Evolutionary conservation across 331 rosid species (phyloP).

Genomic region (Quercus lobata): DNA sequence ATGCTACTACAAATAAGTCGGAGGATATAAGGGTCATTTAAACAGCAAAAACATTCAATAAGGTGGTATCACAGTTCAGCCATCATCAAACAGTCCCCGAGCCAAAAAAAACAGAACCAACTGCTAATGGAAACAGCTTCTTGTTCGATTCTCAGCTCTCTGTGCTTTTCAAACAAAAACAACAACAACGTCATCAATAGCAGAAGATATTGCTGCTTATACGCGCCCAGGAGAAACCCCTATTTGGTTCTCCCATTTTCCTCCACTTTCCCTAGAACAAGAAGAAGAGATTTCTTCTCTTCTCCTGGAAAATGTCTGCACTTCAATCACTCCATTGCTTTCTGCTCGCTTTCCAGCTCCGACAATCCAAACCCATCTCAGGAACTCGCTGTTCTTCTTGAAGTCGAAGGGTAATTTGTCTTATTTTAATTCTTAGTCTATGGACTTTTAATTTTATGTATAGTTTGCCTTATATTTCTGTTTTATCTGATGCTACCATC

Average conservation of each 20-base stretch:
- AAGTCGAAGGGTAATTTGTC: slow-evolving; percentile 71
- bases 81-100: too few relatives aligned
- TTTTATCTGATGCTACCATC: neutral
- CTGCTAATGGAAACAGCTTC: slow-evolving; percentile 40
- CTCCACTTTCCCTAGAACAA: slow-evolving; percentile 11
- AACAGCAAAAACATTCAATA: too few relatives aligned
- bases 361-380: slow-evolving; percentile 26
- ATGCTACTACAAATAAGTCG: too few relatives aligned
- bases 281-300: neutral
- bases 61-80: too few relatives aligned
- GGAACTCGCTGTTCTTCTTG: slow-evolving; percentile 77
- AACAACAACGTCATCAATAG: neutral
- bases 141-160: slow-evolving; percentile 21
- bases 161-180: slow-evolving; percentile 19
- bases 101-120: neutral
- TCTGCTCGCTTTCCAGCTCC: slow-evolving; percentile 33
- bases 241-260: slow-evolving; percentile 23
- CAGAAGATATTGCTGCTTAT: neutral
- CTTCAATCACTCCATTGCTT: slow-evolving; percentile 25
- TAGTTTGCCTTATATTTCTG: neutral
- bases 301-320: slow-evolving; percentile 35
- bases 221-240: slow-evolving; percentile 18
- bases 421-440: neutral
- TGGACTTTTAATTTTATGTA: neutral
- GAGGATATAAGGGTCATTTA: too few relatives aligned